Conservation (phyloP, 768 basidiomycete genomes). For the Calocybe gangraenosa region DNA sequence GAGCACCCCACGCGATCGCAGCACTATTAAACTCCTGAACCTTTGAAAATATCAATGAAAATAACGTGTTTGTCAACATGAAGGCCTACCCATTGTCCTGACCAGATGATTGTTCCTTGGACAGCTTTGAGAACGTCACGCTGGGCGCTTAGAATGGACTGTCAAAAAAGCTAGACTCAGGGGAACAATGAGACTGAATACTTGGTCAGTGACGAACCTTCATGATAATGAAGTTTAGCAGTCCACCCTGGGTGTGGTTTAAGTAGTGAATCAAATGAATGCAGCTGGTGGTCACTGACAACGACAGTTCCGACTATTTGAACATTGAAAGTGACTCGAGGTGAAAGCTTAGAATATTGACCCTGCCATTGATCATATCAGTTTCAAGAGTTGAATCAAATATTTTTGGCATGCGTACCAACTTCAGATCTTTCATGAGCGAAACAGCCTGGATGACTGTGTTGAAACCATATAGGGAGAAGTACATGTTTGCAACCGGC, state of each 20-base stretch:
- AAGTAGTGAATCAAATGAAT: neutral
- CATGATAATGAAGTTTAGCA: constrained; percentile 51
- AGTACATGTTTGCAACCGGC: constrained; percentile 35
- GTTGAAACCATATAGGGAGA: constrained; percentile 29
- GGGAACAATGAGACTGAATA: too few relatives aligned
- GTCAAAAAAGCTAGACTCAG: too few relatives aligned
- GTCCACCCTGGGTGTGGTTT: constrained; percentile 31
- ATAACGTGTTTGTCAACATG: constrained; percentile 4
- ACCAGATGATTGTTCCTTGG: constrained; percentile 51
- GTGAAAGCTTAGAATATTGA: constrained; percentile 52
- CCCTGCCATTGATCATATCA: too few relatives aligned
- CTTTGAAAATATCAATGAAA: constrained; percentile 48
- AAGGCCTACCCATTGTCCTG: constrained; percentile 39
- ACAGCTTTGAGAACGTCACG: constrained; percentile 36
- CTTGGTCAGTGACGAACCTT: constrained; percentile 35
- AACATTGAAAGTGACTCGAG: constrained; percentile 49
- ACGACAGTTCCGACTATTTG: constrained; percentile 52
- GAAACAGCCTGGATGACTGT: constrained; percentile 24
- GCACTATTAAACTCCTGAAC: constrained; percentile 44
- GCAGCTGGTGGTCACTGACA: constrained; percentile 20
- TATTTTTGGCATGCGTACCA: constrained; percentile 16
- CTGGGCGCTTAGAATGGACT: constrained; percentile 27
- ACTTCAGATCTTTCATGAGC: constrained; percentile 26
- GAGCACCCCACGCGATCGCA: constrained; percentile 57
- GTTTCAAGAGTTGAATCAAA: too few relatives aligned